phyloP scores from a whole-genome alignment of 345 rosid species.

The Trapa incisa region DNA sequence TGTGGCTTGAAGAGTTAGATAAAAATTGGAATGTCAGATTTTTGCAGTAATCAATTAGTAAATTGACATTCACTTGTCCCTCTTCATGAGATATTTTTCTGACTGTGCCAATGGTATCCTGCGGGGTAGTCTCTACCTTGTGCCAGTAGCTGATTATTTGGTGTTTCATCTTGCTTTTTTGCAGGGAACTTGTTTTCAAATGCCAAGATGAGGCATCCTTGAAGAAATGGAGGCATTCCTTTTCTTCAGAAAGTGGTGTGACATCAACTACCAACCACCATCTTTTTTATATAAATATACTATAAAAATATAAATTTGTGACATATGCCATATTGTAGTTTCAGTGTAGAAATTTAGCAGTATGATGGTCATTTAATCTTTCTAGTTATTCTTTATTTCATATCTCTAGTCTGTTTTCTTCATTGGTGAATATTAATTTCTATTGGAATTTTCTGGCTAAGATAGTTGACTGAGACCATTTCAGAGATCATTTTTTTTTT shows the following conservation, averaged over 20 bases:
- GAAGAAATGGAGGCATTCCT: slow-evolving; percentile 10
- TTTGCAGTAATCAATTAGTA: neutral
- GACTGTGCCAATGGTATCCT: no score
- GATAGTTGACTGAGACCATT: neutral
- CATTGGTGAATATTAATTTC: no score
- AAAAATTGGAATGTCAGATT: neutral
- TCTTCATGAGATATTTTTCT: neutral
- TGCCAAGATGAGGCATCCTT: slow-evolving; percentile 6
- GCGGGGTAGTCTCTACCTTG: neutral
- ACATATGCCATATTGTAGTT: neutral
- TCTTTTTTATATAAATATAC: neutral
- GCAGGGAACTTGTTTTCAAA: slow-evolving; percentile 14
- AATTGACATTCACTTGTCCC: neutral
- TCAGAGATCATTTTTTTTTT: no score
- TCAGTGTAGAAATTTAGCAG: no score
- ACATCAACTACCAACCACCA: neutral
- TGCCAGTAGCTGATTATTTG: slow-evolving; percentile 1
- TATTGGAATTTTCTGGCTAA: no score
- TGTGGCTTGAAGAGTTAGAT: neutral
- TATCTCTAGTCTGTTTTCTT: neutral
- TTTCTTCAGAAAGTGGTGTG: slow-evolving; percentile 24
- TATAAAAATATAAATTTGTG: neutral
- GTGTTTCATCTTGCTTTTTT: neutral
- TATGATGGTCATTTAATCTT: neutral
- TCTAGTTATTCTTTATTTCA: no score